Conservation (phyloP, 2,329 filamentous ascomycete genomes). For the Pseudocercospora crystallina region DNA sequence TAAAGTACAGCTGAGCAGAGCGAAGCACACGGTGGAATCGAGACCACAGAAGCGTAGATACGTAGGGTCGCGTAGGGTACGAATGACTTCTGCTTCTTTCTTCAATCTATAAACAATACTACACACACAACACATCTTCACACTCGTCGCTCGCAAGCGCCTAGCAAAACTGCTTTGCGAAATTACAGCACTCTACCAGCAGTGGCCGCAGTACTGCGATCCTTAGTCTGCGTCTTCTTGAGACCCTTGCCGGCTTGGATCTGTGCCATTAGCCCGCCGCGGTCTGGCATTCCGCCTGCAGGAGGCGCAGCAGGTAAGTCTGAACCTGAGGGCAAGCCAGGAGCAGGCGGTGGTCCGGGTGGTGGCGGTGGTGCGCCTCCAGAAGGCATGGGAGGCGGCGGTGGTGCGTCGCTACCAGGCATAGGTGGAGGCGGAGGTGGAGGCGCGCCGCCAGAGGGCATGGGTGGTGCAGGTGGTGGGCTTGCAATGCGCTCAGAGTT, state of each 20-base stretch:
- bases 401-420: constrained; percentile 45
- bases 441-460: constrained; percentile 45
- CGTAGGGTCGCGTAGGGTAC: no score
- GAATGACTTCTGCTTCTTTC: no score
- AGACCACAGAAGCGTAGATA: no score
- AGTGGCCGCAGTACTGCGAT: constrained; percentile 70
- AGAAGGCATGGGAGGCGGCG: constrained; percentile 40
- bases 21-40: no score
- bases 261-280: constrained; percentile 70
- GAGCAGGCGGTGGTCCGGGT: constrained; percentile 41
- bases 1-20: no score
- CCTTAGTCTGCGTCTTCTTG: constrained; percentile 86
- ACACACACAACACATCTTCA: no score
- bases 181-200: constrained; percentile 68
- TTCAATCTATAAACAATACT: no score
- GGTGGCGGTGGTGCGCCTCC: constrained; percentile 49
- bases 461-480: constrained; percentile 52
- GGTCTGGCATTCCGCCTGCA: constrained; percentile 38
- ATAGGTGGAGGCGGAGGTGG: constrained; percentile 46
- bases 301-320: constrained; percentile 46
- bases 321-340: constrained; percentile 27
- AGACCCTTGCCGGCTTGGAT: constrained; percentile 78
- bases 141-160: not conserved
- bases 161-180: not conserved
- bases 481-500: constrained; percentile 31